Evolutionary conservation across 768 basidiomycete species (phyloP), one percentile per base, ranked within the genome.

Genomic region (Daedalea quercina): DNA sequence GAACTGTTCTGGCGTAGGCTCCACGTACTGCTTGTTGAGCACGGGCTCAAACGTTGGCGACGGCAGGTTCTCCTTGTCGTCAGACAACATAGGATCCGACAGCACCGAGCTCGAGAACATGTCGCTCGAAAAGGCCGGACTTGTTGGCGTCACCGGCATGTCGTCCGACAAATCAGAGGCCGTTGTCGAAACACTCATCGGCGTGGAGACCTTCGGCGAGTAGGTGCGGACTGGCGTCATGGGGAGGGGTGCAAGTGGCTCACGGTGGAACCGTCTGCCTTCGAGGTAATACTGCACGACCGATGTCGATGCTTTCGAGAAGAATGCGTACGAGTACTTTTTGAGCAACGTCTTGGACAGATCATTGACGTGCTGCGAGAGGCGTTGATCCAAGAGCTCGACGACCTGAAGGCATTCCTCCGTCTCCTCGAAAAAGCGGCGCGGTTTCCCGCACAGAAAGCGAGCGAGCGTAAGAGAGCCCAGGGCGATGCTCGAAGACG

Each of bases 251-350:
- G 66, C 55, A 28, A 68, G 57, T 25, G 69, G 63, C 35, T 80
- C 78, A 37, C 75, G 76, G 54, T 73, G 65, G 66, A 87, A 90
- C 50, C 82, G 86, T 42, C 85, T 85, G 47, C 94, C 94, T 63
- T 89, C 82, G 46, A 97, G 83, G 67, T 98, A 99, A 71, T 84
- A 93, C 67, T 97, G 91, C 33, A 94, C 85, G 56, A 93, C 91
- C 65, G 91, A 83, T 22, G 88, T 92, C 22, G 95, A 94, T 0
- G 94, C 92, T 72, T 94, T 94, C 46, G 91, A 93, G 73, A 95
- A 98, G 73, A 94, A 96, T 41, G 87, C 86, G 62, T 91, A 94
- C 4, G 94, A 94, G 73, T 99, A 97, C 74, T 99, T 99, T 76
- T 94, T 93, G 66, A 97, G 84, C 63, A 97, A 76, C n/a, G 89